phyloP scores from a whole-genome alignment of 2,329 filamentous ascomycete genomes.

The Parastagonospora avenae region DNA sequence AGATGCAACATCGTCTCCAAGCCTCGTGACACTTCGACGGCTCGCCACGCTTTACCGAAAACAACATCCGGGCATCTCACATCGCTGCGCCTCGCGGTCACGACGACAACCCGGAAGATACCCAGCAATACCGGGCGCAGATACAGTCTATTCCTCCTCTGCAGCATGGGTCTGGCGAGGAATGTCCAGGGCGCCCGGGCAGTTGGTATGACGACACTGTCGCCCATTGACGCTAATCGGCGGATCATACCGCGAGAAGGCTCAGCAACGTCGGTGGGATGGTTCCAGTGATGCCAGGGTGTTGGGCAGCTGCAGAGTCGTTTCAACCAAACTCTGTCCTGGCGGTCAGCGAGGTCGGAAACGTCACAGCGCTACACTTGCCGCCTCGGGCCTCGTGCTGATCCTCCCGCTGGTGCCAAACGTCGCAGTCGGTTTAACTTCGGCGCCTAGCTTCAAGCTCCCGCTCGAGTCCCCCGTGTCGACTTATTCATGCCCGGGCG shows the following conservation, averaged over 20 bases:
- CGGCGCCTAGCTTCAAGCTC: conserved; percentile 23
- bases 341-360: conserved; percentile 12
- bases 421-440: conserved; percentile 26
- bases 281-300: conserved; percentile 7
- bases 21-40: conserved; percentile 18
- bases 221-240: conserved; percentile 8
- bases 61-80: conserved; percentile 7
- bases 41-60: conserved; percentile 3
- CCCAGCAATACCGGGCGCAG: conserved; percentile 9
- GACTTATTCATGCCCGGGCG: conserved; percentile 28
- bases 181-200: conserved; percentile 7
- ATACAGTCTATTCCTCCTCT: conserved; percentile 6
- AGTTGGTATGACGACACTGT: conserved; percentile 16
- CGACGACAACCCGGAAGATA: conserved; percentile 9
- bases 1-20: conserved; percentile 9
- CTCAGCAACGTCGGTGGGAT: conserved; percentile 14
- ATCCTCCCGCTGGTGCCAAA: conserved; percentile 5
- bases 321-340: conserved; percentile 1
- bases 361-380: conserved; percentile 18
- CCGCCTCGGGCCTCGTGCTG: conserved; percentile 10
- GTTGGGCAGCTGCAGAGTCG: conserved; percentile 10
- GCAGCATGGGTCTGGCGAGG: conserved; percentile 1
- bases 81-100: conserved; percentile 18
- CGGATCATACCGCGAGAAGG: conserved; percentile 14
- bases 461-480: conserved; percentile 29